Conservation (phyloP, 768 basidiomycete species). For the Amanita jacksonii region DNA sequence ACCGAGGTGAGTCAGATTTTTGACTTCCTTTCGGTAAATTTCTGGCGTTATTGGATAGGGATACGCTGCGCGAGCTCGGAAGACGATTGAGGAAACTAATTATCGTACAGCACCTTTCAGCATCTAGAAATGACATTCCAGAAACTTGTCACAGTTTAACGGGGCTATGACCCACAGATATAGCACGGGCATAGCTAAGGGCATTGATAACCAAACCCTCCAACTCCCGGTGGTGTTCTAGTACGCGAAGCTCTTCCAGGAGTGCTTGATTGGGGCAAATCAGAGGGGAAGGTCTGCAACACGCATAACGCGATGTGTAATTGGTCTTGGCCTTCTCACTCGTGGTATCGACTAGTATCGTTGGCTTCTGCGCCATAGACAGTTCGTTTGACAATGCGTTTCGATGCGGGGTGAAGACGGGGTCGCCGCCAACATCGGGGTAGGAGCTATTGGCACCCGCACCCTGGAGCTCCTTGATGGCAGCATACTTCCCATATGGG, state of each 20-base stretch:
- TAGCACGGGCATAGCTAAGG: constrained; percentile 63
- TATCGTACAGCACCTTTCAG: constrained; percentile 20
- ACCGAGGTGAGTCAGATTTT: constrained; percentile 39
- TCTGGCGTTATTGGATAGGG: constrained; percentile 31
- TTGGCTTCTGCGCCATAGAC: constrained; percentile 1
- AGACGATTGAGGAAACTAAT: neutral
- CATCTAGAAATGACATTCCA: constrained; percentile 11
- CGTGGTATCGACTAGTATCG: constrained; percentile 5
- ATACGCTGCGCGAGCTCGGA: constrained; percentile 30
- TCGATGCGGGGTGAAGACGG: no score
- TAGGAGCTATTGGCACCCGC: constrained; percentile 26
- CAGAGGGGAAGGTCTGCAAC: constrained; percentile 55
- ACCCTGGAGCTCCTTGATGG: constrained; percentile 39
- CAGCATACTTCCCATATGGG: constrained; percentile 48
- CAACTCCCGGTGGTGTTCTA: constrained; percentile 47
- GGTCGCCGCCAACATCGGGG: constrained; percentile 7
- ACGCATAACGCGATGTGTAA: constrained; percentile 42
- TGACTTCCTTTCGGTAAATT: constrained; percentile 27
- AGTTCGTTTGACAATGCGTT: no score
- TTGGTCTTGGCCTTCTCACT: constrained; percentile 16
- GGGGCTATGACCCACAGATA: constrained; percentile 38
- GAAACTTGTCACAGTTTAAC: neutral
- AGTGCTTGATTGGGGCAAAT: constrained; percentile 61
- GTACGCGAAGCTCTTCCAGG: constrained; percentile 44
- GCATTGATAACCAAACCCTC: constrained; percentile 63